phyloP scores from a whole-genome alignment of 371 early-diverging fungal genomes.

The Fennellomyces sp. region DNA sequence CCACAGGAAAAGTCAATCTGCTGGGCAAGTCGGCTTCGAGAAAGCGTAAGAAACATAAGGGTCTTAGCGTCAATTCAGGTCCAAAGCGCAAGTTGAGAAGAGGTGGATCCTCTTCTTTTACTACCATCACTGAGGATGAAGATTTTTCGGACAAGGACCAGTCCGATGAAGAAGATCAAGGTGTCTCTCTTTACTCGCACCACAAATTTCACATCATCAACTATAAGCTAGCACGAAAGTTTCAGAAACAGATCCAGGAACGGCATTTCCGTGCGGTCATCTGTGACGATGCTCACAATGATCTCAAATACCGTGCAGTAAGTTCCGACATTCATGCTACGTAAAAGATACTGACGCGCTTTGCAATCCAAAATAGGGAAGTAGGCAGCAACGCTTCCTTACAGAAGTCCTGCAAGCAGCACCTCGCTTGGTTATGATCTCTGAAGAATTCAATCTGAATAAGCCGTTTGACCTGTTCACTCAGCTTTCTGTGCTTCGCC shows the following conservation, averaged over 20 bases:
- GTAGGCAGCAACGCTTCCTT: constrained; percentile 45
- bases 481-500: constrained; percentile 48
- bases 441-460: constrained; percentile 60
- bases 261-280: constrained; percentile 28
- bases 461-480: constrained; percentile 64
- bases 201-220: constrained; percentile 39
- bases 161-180: constrained; percentile 28
- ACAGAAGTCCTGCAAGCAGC: constrained; percentile 25
- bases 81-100: neutral
- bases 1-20: neutral
- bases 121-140: neutral
- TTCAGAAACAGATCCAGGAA: constrained; percentile 38
- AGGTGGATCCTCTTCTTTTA: neutral
- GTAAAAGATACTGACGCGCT: no score
- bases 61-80: neutral
- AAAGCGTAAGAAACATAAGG: neutral
- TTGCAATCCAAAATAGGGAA: no score
- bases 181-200: neutral
- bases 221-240: constrained; percentile 36
- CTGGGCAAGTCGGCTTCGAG: neutral
- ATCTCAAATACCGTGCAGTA: constrained; percentile 51
- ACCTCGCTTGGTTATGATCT: constrained; percentile 31
- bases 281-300: constrained; percentile 53
- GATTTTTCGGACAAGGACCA: neutral
- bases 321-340: no score